These are phyloP conservation scores for Bipolaris gigantea DNA, from an alignment of 2,329 filamentous ascomycete genomes.

Conservation along the genomic window DNA sequence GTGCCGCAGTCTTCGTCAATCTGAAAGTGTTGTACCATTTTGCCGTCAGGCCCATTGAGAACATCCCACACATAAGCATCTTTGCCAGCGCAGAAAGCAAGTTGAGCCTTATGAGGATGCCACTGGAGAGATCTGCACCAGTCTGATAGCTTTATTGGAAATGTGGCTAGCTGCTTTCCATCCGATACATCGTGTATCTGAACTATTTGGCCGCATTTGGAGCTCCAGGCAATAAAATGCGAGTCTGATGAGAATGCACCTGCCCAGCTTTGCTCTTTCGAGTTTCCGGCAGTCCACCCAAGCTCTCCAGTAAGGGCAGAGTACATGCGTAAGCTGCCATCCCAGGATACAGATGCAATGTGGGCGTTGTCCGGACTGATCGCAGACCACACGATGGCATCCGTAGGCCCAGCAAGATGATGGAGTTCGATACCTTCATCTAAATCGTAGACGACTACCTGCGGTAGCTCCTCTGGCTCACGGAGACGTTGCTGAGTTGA, in stretches of 20 bases:
- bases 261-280: constrained; percentile 26
- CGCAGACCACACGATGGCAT: neutral
- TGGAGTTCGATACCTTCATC: neutral
- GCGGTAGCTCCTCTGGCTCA: neutral
- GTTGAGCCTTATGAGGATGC: neutral
- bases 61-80: neutral
- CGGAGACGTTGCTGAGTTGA: neutral
- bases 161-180: constrained; percentile 11
- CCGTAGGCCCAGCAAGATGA: neutral
- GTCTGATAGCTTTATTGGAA: neutral
- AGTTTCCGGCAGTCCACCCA: constrained; percentile 22
- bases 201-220: constrained; percentile 14
- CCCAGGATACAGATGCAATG: neutral
- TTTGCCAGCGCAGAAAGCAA: neutral
- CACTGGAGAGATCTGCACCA: neutral
- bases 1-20: constrained; percentile 11
- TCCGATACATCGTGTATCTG: constrained; percentile 21
- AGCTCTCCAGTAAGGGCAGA: constrained; percentile 21
- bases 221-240: constrained; percentile 30
- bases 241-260: constrained; percentile 33
- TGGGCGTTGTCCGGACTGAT: neutral
- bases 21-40: constrained; percentile 21
- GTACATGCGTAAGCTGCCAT: neutral
- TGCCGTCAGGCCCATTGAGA: neutral
- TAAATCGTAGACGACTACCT: neutral